These are phyloP conservation scores for Monilinia fructicola DNA, from an alignment of 2,329 filamentous ascomycete species.

Conservation along the genomic window DNA sequence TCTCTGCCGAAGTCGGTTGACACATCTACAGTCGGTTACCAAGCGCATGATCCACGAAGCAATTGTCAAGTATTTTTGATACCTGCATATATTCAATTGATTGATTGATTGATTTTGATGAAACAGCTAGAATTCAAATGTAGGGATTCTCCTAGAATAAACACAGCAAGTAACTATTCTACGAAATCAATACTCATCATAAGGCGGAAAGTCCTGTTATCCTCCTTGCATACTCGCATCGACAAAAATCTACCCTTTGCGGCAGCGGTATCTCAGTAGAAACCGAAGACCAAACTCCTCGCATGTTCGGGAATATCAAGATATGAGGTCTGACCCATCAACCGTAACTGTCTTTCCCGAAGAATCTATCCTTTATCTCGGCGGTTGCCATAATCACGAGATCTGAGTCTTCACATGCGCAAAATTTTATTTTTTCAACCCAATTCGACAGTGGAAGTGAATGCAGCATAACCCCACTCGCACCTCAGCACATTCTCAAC, in stretches of 20 bases:
- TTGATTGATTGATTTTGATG: not conserved
- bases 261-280: not conserved
- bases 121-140: not conserved
- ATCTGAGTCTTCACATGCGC: not conserved
- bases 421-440: not conserved
- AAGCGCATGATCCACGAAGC: not conserved
- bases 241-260: not conserved
- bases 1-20: not conserved
- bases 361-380: not conserved
- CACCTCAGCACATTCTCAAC: not conserved
- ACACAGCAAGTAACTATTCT: not conserved
- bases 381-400: not conserved
- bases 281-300: not conserved
- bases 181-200: not conserved
- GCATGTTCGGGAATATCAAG: too few relatives aligned
- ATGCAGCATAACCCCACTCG: not conserved
- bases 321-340: not conserved
- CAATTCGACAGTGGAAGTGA: slow-evolving; percentile 1
- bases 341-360: too few relatives aligned
- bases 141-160: not conserved
- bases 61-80: not conserved
- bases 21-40: not conserved
- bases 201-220: not conserved
- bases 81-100: not conserved
- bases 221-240: not conserved